Evolutionary conservation across 768 basidiomycete genomes (phyloP), one percentile per base, ranked within the genome.

Genomic region (Lactarius pseudohatsudake): DNA sequence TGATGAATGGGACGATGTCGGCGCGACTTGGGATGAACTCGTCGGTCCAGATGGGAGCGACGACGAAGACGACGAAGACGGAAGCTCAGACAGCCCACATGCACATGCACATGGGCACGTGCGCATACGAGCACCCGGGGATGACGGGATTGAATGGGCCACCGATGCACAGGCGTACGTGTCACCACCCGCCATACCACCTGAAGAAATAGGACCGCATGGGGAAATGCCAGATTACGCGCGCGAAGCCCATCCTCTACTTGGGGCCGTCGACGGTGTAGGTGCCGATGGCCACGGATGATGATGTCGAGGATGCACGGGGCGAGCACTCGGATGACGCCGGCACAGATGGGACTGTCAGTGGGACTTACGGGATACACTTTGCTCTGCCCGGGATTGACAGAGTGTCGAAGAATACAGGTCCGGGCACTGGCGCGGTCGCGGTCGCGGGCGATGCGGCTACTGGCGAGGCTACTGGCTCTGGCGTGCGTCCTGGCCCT

Each of bases 121-220:
- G 9, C 65, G 61, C 18, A 20, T 22, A n/a, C 58, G 65, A 32
- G 58, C 34, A 22, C 41, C 64, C 28, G 62, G 62, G 22, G 67
- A 62, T n/a, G 82, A 85, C 65, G 83, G 78, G 28, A 75, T 87
- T n/a, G 77, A 76, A 13, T 87, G 86, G 86, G 81, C 82, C 16
- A 77, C 77, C 7, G 82, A 85, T 57, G 81, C 78, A 2, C 78
- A 81, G 58, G 78, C 47, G 9, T 59, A 26, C 54, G 64, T 66
- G 36, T 66, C 64, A 32, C 64, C 69, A 34, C 66, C 59, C 22
- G 53, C 59, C 38, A 32, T 70, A 56, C 64, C 55, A 20, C 64
- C 72, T 8, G 75, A 79, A 57, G 78, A 79, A 43, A 77, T 83
- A 38, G 82, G 83, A 3, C 82, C 83, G 0, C 74, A 75, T 71